Evolutionary conservation across 2,329 filamentous ascomycete genomes (phyloP), one percentile per base, ranked within the genome.

Genomic region (Hypoxylon sp.): DNA sequence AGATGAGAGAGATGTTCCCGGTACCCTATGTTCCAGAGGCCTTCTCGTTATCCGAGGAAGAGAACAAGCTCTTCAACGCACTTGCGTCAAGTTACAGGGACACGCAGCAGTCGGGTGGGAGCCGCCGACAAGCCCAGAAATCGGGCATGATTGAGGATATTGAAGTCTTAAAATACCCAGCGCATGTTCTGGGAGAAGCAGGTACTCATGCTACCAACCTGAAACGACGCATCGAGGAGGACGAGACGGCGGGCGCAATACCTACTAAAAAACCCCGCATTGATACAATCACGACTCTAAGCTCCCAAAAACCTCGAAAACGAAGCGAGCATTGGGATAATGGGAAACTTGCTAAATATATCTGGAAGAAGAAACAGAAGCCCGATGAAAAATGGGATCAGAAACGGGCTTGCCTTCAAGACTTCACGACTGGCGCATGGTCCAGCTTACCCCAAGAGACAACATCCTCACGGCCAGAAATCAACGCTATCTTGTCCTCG

Each of bases 1-100:
- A 75, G 55, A 80, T 86, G 63, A 83, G 82, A 60, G 76, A 79
- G 51, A 73, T 76, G n/a, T 78, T 83, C 57, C 84, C 84, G 0
- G 70, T 74, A 39, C 70, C 79, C n/a, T 83, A 79, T 62, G 76
- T 82, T 17, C 80, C 80, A 0, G 65, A 75, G 3, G 73, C 71
- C 1, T 81, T 80, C 57, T 76, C 73, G 1, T 76, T 79, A 2
- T 70, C 74, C 0, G 71, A 74, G 32, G 73, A 78, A 39, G 79
- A 80, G 56, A 64, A 75, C 24, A 73, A 72, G 20, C 52, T 75
- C 3, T 73, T 80, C 57, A 65, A 70, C 20, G 67, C 68, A 51
- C 63, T 72, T 47, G 68, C 78, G 47, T 75, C 65, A 34, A 68
- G 59, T 51, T 43, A 69, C 58, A 66, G 62, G 62, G 58, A 66